A percentile compares a stretch with the other conserved stretches of the same genome.
phyloP scores from a whole-genome alignment of 129 eudicot genomes.

The Pulicaria dysenterica region DNA sequence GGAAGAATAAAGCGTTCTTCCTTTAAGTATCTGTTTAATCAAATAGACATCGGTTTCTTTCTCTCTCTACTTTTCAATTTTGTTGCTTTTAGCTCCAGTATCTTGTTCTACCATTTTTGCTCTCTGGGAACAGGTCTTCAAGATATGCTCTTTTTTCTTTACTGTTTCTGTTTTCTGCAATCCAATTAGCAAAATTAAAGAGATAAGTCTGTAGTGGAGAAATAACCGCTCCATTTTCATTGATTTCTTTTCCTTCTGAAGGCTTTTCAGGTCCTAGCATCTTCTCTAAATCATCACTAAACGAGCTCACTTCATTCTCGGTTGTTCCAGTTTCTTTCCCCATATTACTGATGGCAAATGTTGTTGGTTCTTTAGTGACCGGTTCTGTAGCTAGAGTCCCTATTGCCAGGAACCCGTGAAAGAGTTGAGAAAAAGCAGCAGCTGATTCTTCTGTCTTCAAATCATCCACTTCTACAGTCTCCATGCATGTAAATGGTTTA shows the following conservation, averaged over 20 bases:
- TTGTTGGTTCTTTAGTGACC: constrained; percentile 59
- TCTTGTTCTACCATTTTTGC: constrained; percentile 58
- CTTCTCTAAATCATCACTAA: constrained; percentile 67
- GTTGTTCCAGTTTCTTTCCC: constrained; percentile 62
- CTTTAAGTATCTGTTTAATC: constrained; percentile 73
- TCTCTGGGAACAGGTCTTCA: constrained; percentile 77
- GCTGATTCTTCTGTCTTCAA: constrained; percentile 49
- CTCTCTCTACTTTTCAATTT: constrained; percentile 51
- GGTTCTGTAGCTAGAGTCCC: constrained; percentile 75
- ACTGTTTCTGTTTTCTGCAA: constrained; percentile 49
- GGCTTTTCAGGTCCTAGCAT: constrained; percentile 54
- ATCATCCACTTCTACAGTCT: constrained; percentile 49
- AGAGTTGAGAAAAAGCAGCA: constrained; percentile 56
- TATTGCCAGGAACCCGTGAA: constrained; percentile 83
- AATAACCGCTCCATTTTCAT: constrained; percentile 36
- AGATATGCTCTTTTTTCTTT: constrained; percentile 61
- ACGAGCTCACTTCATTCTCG: constrained; percentile 57
- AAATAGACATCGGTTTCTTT: constrained; percentile 57
- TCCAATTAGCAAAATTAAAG: constrained; percentile 60
- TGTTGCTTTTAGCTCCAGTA: too few species aligned
- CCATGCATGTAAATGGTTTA: constrained; percentile 64
- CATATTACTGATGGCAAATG: constrained; percentile 54
- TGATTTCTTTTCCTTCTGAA: constrained; percentile 50
- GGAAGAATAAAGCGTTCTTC: constrained; percentile 41
- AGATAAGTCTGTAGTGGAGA: constrained; percentile 84